Conservation (phyloP, 352 stramenopile genomes). For the Globisporangium mamillatum region DNA sequence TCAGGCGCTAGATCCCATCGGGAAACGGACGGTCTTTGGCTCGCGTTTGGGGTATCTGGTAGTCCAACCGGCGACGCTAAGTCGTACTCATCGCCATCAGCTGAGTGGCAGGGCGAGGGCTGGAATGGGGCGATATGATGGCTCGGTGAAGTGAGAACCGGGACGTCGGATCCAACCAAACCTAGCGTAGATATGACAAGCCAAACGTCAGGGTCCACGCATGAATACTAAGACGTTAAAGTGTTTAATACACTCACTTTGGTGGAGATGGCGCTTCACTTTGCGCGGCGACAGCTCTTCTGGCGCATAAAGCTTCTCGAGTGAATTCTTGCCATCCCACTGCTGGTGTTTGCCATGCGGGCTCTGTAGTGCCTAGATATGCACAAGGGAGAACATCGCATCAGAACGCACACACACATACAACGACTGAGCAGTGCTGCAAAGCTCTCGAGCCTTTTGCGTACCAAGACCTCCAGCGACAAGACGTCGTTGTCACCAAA, state of each 20-base stretch:
- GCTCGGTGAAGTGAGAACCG: slow-evolving; percentile 44
- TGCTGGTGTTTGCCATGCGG: slow-evolving; percentile 57
- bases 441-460: not conserved
- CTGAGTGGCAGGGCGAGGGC: slow-evolving; percentile 28
- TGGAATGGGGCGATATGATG: slow-evolving; percentile 37
- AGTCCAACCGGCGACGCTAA: slow-evolving; percentile 63
- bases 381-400: not conserved
- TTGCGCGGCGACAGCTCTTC: slow-evolving; percentile 19
- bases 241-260: not conserved
- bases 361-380: slow-evolving; percentile 62
- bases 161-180: slow-evolving; percentile 1
- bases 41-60: slow-evolving; percentile 38
- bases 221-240: not conserved
- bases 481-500: slow-evolving; percentile 20
- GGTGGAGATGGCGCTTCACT: not conserved
- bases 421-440: not conserved
- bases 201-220: not conserved
- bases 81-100: slow-evolving; percentile 50
- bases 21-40: slow-evolving; percentile 15
- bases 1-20: slow-evolving; percentile 26
- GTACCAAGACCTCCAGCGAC: slow-evolving; percentile 63
- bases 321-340: slow-evolving; percentile 37
- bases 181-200: not conserved
- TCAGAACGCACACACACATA: not conserved
- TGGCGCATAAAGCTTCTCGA: slow-evolving; percentile 4